A percentile compares a stretch with the other conserved stretches of the same genome.
phyloP scores from a whole-genome alignment of 192 early-diverging fungal genomes.

The Allomyces arbusculus region DNA sequence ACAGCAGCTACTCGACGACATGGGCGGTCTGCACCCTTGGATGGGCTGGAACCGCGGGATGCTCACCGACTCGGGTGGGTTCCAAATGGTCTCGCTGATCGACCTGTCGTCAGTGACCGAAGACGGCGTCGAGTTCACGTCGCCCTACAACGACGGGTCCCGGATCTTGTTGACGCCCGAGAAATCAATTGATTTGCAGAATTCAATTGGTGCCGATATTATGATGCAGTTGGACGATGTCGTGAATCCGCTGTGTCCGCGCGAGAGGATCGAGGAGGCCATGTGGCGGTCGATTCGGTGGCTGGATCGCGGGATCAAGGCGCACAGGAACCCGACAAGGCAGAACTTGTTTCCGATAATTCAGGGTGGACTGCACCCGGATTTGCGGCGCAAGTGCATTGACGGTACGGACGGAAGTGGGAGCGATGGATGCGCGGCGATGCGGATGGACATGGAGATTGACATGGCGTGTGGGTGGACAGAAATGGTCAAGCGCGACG shows the following conservation, averaged over 20 bases:
- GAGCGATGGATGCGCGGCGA: too few relatives aligned
- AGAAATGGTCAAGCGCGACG: slow-evolving; percentile 60
- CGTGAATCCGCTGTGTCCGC: slow-evolving; percentile 57
- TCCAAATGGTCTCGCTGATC: slow-evolving; percentile 78
- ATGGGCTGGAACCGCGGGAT: slow-evolving; percentile 62
- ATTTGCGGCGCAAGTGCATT: slow-evolving; percentile 47
- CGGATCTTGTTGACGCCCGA: slow-evolving; percentile 68
- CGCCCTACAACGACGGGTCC: slow-evolving; percentile 54
- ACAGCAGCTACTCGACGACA: slow-evolving; percentile 45
- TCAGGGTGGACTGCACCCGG: slow-evolving; percentile 57
- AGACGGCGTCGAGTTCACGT: slow-evolving; percentile 65
- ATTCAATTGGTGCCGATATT: slow-evolving; percentile 69
- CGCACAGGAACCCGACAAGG: slow-evolving; percentile 40
- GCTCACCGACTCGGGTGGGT: slow-evolving; percentile 67
- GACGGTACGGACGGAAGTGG: slow-evolving; percentile 7
- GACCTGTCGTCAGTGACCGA: slow-evolving; percentile 67
- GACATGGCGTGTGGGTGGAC: too few relatives aligned
- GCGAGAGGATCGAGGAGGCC: slow-evolving; percentile 65
- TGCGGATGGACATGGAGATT: too few relatives aligned
- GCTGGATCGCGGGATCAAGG: slow-evolving; percentile 64
- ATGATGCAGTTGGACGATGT: slow-evolving; percentile 89
- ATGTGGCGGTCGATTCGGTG: slow-evolving; percentile 76
- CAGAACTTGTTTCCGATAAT: slow-evolving; percentile 81
- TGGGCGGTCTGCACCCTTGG: slow-evolving; percentile 57
- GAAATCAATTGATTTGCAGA: slow-evolving; percentile 67